These are phyloP conservation scores for Flaveria robusta DNA, from an alignment of 129 eudicot genomes.

Conservation along the genomic window DNA sequence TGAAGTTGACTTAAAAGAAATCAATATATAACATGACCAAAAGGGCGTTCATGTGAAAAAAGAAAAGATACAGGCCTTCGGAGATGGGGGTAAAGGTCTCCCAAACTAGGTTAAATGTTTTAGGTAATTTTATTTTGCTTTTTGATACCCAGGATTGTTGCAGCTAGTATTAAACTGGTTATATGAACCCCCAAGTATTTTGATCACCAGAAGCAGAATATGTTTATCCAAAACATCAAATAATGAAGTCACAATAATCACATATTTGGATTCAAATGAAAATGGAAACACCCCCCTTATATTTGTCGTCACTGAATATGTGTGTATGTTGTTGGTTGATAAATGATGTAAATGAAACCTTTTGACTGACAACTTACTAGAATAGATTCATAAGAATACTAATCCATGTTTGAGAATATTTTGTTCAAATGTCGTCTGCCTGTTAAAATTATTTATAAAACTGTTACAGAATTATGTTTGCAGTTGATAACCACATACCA, in stretches of 20 bases:
- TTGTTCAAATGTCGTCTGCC: not conserved
- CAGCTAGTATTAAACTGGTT: not conserved
- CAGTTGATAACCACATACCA: not conserved
- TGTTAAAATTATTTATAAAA: not conserved
- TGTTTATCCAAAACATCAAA: not conserved
- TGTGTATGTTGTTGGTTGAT: not conserved
- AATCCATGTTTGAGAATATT: not conserved
- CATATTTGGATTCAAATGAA: not conserved
- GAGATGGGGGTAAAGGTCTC: not conserved
- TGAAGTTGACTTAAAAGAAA: not conserved
- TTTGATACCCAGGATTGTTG: not conserved
- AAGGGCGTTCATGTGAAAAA: not conserved
- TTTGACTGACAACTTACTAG: not conserved
- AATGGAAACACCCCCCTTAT: not conserved
- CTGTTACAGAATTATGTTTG: not conserved
- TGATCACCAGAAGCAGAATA: not conserved
- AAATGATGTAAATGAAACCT: not conserved
- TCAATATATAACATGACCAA: not conserved
- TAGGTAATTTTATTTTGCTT: not conserved
- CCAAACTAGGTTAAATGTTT: not conserved
- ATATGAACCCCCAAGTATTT: not conserved
- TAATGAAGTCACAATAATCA: not conserved
- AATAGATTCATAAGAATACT: not conserved
- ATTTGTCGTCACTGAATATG: not conserved
- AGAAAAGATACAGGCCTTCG: not conserved